phyloP scores from a whole-genome alignment of 2,329 filamentous ascomycete species.

The Trichoderma gracile region DNA sequence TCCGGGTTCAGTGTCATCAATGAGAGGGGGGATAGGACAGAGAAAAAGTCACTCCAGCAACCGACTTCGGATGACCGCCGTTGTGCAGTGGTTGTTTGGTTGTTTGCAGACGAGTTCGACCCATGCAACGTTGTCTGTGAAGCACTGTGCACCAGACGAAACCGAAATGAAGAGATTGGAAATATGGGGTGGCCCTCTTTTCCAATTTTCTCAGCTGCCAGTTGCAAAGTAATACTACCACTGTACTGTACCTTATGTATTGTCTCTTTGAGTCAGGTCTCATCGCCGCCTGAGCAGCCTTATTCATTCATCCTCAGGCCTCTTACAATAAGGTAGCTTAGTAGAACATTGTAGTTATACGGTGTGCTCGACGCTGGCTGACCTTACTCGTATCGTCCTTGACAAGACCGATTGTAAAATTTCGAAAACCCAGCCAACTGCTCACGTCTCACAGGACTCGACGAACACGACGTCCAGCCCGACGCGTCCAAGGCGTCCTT shows the following conservation, averaged over 20 bases:
- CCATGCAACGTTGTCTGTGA: neutral
- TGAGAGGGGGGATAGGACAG: no score
- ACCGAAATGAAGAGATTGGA: neutral
- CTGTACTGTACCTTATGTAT: neutral
- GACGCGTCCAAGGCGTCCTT: neutral
- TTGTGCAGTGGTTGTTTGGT: neutral
- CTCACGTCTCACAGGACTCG: no score
- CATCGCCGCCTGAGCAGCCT: no score
- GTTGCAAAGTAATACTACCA: no score
- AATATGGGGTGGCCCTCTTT: constrained; percentile 11
- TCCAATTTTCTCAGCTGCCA: neutral
- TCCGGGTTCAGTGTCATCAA: neutral
- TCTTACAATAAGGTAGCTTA: no score
- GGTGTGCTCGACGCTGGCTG: no score
- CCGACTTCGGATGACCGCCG: neutral
- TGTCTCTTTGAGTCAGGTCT: constrained; percentile 6
- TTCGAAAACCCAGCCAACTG: no score
- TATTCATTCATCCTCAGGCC: no score
- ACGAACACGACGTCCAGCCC: neutral
- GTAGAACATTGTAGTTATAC: no score
- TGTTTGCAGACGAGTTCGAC: neutral
- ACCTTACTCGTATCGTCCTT: no score
- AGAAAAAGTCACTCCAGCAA: neutral
- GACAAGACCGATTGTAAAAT: no score
- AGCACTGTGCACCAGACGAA: constrained; percentile 20